Percentiles rank a stretch among this genome's conserved stretches.
These are phyloP conservation scores for Cordyceps cateniannulata DNA, from an alignment of 2,329 filamentous ascomycete species.

Conservation along the genomic window DNA sequence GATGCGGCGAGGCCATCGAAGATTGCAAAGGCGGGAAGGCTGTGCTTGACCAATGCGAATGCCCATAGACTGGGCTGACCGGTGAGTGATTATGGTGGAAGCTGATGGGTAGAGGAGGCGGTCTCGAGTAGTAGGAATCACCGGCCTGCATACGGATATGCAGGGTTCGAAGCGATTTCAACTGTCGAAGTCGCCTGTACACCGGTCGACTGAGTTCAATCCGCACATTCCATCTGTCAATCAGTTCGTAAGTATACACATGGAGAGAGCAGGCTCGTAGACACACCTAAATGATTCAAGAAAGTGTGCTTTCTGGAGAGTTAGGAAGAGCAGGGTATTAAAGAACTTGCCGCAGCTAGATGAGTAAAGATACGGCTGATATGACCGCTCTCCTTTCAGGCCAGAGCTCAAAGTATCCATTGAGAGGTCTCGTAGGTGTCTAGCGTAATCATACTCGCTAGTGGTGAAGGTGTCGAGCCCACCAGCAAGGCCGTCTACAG, in stretches of 20 bases:
- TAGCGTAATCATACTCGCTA: slow-evolving; percentile 57
- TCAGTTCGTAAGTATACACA: background rate
- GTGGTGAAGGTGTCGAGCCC: slow-evolving; percentile 56
- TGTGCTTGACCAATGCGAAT: slow-evolving; percentile 21
- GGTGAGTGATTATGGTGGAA: slow-evolving; percentile 8
- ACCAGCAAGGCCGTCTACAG: slow-evolving; percentile 51
- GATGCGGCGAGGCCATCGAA: slow-evolving; percentile 8
- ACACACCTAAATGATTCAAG: slow-evolving; percentile 52
- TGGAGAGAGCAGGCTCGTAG: background rate
- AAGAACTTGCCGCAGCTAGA: slow-evolving; percentile 57
- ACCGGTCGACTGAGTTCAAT: slow-evolving; percentile 55
- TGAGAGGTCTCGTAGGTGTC: slow-evolving; percentile 48
- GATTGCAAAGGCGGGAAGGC: slow-evolving; percentile 20
- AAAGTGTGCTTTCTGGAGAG: slow-evolving; percentile 46
- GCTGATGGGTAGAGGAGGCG: slow-evolving; percentile 33
- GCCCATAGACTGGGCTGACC: slow-evolving; percentile 1
- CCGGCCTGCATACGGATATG: slow-evolving; percentile 55
- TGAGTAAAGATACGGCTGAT: slow-evolving; percentile 48
- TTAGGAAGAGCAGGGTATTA: slow-evolving; percentile 52
- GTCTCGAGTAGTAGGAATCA: slow-evolving; percentile 45
- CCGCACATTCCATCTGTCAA: slow-evolving; percentile 53
- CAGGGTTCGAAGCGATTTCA: slow-evolving; percentile 44
- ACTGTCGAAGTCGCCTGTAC: slow-evolving; percentile 49
- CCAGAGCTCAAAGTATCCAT: slow-evolving; percentile 50
- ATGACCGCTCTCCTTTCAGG: slow-evolving; percentile 45